Conservation (phyloP, 1,284 basidiomycete genomes). For the Rhodotorula sp. region DNA sequence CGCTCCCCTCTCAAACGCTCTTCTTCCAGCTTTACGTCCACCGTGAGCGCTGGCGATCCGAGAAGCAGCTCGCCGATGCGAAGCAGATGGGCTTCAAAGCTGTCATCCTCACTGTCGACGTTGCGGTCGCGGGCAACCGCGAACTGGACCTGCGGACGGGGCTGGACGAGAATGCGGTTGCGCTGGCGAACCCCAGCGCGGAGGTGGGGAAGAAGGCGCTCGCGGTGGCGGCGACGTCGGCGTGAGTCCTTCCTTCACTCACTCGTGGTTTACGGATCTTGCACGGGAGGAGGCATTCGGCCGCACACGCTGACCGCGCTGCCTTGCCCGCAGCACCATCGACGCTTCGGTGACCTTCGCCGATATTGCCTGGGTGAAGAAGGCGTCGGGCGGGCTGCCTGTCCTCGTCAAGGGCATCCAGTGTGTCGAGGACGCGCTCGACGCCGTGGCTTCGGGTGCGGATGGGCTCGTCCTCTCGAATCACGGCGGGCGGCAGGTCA, state of each 20-base stretch:
- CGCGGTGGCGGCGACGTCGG: slow-evolving; percentile 21
- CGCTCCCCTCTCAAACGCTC: slow-evolving; percentile 4
- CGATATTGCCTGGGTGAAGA: slow-evolving; percentile 22
- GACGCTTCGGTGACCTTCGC: slow-evolving; percentile 34
- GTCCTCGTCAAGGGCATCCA: slow-evolving; percentile 49
- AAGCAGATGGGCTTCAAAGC: slow-evolving; percentile 74
- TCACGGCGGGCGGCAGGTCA: slow-evolving; percentile 46
- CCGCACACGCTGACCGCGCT: too few species aligned
- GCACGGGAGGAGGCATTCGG: background rate
- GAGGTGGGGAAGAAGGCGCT: slow-evolving; percentile 9
- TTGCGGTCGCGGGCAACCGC: slow-evolving; percentile 77
- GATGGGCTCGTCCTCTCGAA: slow-evolving; percentile 52
- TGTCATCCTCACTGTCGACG: slow-evolving; percentile 88
- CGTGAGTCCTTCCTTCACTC: slow-evolving; percentile 6
- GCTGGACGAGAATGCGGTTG: slow-evolving; percentile 42
- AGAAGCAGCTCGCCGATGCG: slow-evolving; percentile 70
- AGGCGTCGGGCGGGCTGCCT: slow-evolving; percentile 19
- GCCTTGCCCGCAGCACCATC: slow-evolving; percentile 10
- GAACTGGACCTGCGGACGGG: slow-evolving; percentile 66
- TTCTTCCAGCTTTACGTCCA: slow-evolving; percentile 72
- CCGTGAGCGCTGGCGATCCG: slow-evolving; percentile 66
- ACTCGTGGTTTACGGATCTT: background rate
- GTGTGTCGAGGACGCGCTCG: slow-evolving; percentile 50
- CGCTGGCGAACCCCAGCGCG: slow-evolving; percentile 1
- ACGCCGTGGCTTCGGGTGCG: slow-evolving; percentile 51